Percentiles rank a stretch among this genome's conserved stretches.
These are phyloP conservation scores for Epichloe uncinata DNA, from an alignment of 2,329 filamentous ascomycete species.

Conservation along the genomic window DNA sequence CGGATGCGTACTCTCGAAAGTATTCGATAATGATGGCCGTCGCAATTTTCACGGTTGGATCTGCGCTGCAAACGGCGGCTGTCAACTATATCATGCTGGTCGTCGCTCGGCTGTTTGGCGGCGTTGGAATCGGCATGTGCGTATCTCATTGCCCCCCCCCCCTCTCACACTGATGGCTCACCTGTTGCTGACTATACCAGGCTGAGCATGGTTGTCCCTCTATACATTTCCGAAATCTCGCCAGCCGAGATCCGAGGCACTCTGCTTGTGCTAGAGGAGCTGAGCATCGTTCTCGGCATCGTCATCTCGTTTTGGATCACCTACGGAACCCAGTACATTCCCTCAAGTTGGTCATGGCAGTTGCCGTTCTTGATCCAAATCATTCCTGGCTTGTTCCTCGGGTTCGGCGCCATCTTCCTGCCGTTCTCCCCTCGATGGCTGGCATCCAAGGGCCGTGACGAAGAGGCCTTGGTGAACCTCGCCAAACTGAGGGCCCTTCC, in stretches of 20 bases:
- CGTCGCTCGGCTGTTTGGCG: too few relatives aligned
- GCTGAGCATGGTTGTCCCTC: conserved; percentile 23
- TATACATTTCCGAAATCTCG: conserved; percentile 33
- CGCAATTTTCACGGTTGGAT: too few relatives aligned
- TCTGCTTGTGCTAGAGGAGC: conserved; percentile 28
- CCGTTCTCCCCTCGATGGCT: conserved; percentile 18
- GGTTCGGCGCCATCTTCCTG: conserved; percentile 12
- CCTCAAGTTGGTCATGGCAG: conserved; percentile 15
- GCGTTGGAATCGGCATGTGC: too few relatives aligned
- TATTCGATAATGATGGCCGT: too few relatives aligned
- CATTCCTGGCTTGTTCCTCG: conserved; percentile 13
- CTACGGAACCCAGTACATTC: conserved; percentile 16
- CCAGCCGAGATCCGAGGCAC: conserved; percentile 34
- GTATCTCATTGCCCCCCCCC: too few relatives aligned
- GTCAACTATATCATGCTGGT: too few relatives aligned
- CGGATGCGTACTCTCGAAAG: too few relatives aligned
- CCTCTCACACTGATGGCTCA: not conserved
- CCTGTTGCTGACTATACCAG: not conserved
- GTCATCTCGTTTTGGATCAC: conserved; percentile 20
- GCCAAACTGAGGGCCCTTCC: conserved; percentile 13
- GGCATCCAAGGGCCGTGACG: conserved; percentile 12
- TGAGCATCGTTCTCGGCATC: conserved; percentile 20
- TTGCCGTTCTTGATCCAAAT: conserved; percentile 18
- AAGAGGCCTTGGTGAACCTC: conserved; percentile 12
- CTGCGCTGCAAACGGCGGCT: too few relatives aligned